Conservation (phyloP, 352 stramenopile genomes). For the Thalassiosira ordinaria region DNA sequence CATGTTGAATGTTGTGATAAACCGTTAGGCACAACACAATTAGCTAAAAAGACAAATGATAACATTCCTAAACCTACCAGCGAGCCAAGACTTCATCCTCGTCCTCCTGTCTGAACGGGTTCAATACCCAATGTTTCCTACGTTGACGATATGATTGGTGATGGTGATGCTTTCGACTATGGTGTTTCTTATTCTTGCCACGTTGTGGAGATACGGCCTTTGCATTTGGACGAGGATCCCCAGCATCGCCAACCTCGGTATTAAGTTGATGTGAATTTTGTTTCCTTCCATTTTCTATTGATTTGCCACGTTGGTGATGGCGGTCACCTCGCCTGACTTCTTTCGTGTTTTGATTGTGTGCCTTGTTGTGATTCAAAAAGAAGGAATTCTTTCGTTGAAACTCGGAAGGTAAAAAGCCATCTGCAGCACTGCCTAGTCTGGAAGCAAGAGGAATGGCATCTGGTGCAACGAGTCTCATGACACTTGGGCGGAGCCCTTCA, state of each 20-base stretch:
- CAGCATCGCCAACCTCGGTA: background rate
- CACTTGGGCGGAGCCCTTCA: constrained; percentile 38
- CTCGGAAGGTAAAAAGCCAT: constrained; percentile 39
- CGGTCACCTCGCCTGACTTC: constrained; percentile 36
- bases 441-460: constrained; percentile 34
- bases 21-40: too few species aligned
- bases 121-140: constrained; percentile 77
- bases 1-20: too few species aligned
- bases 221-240: constrained; percentile 8
- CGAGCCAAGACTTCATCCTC: constrained; percentile 87
- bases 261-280: background rate
- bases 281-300: constrained; percentile 12
- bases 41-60: too few species aligned
- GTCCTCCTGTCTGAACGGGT: constrained; percentile 87
- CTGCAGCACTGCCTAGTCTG: constrained; percentile 17
- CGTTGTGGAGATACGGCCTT: constrained; percentile 28
- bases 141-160: constrained; percentile 51
- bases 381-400: constrained; percentile 36
- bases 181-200: constrained; percentile 38
- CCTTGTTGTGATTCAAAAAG: constrained; percentile 19
- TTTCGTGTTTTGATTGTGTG: constrained; percentile 11
- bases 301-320: constrained; percentile 18
- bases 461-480: constrained; percentile 35
- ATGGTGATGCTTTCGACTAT: constrained; percentile 33
- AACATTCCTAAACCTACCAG: too few species aligned